Base-by-base conservation (phyloP, 2,329 filamentous ascomycete genomes). In the Epichloe bromicola region DNA sequence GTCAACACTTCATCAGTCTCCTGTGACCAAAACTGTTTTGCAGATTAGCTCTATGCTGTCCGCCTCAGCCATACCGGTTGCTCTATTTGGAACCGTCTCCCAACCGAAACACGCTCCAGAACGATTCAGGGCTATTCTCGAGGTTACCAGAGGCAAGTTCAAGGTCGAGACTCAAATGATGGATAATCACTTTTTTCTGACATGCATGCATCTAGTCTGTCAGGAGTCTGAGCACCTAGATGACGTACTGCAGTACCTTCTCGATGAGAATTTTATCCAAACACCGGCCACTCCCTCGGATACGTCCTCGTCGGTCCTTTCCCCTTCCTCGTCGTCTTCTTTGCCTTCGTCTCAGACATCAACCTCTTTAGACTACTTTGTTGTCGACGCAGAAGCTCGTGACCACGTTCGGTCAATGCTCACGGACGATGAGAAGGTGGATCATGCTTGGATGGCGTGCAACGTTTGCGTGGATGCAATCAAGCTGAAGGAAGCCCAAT, bases 11-110 rank as follows among this genome's bases (percentile, higher is more conserved):
- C 53, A 60, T 39, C 58, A 60, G 38, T 61, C 57, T 7, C 58
- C 59, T 3, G 50, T 59, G 4, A 58, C 58, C 8, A 53, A 54
- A 38, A 56, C 54, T 8, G 51, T 61, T 15, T 46, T 61, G 30
- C 54, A 56, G n/a, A 55, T 60, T 41, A 61, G 59, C 47, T 51
- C 58, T 10, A 59, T 61, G 59, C 53, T 61, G n/a, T 58, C 59
- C 1, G 47, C 48, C 2, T 55, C 56, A 3, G 53, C 53, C 8
- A 59, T 61, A 44, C 60, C 60, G 2, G 55, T 58, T 7, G 39
- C 55, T 19, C 47, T 61, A 23, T 58, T 61, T 48, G 49, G 37
- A 19, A 39, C 44, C 17, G 41, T 52, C 12, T 51, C 48, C n/a
- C 48, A 17, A n/a, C 37, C 33, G 19, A 55, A 53, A 30, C 42